Conservation (phyloP, 441 rosid genomes). For the Bruguiera hainesii region DNA sequence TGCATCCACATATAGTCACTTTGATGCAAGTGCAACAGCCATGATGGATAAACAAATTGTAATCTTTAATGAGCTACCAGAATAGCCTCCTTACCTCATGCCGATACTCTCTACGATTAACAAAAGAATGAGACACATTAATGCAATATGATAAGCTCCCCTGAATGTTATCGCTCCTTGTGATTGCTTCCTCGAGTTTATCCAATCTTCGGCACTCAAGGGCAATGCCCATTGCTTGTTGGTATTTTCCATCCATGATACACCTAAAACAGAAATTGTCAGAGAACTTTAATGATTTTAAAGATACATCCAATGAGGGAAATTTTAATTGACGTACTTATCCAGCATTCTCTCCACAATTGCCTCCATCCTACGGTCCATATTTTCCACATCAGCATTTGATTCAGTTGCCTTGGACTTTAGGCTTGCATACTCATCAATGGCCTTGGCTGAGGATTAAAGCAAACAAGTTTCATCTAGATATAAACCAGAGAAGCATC, state of each 20-base stretch:
- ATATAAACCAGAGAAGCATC: neutral
- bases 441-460: conserved; percentile 69
- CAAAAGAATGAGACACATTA: conserved; percentile 78
- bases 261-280: conserved; percentile 51
- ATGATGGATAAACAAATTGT: neutral
- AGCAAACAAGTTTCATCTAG: conserved; percentile 6
- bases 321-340: conserved; percentile 51
- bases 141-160: conserved; percentile 83
- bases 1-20: too few species aligned
- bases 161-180: conserved; percentile 78
- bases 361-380: conserved; percentile 85
- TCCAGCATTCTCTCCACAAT: conserved; percentile 98
- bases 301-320: conserved; percentile 3
- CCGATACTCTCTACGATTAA: conserved; percentile 85
- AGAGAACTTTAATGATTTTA: conserved; percentile 9
- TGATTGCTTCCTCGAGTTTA: conserved; percentile 94
- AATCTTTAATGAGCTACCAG: neutral
- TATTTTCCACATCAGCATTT: conserved; percentile 48
- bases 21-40: too few species aligned
- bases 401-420: conserved; percentile 78
- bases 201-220: conserved; percentile 93
- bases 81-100: conserved; percentile 54
- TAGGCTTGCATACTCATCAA: conserved; percentile 92
- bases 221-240: conserved; percentile 98
- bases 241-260: conserved; percentile 85